A percentile compares a stretch with the other conserved stretches of the same genome.
Conservation (phyloP, 495 filamentous ascomycete species). For the Melanomma pulvis-pyrius region DNA sequence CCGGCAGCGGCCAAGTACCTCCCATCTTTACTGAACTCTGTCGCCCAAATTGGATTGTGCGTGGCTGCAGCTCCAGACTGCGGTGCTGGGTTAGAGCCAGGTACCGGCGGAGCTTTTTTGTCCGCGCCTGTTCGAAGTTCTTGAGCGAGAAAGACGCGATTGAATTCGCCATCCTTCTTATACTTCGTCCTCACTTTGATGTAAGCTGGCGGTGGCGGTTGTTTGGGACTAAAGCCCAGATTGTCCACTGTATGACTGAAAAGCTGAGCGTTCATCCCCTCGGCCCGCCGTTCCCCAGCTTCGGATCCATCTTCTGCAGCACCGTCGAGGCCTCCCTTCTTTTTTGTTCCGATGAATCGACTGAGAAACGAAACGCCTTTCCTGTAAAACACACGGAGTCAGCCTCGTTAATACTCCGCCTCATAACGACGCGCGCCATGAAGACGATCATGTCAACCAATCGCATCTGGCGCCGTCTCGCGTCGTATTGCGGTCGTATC, state of each 20-base stretch:
- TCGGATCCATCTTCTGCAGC: conserved; percentile 72
- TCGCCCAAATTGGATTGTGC: conserved; percentile 78
- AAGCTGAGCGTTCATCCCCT: conserved; percentile 79
- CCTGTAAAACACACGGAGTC: conserved; percentile 51
- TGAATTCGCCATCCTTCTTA: conserved; percentile 83
- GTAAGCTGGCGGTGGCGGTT: conserved; percentile 89
- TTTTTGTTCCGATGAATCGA: conserved; percentile 80
- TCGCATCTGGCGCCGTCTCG: neutral
- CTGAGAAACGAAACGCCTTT: conserved; percentile 92
- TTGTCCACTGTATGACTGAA: conserved; percentile 75
- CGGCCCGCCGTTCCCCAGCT: conserved; percentile 65
- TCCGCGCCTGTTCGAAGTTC: conserved; percentile 58
- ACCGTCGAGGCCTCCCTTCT: conserved; percentile 62
- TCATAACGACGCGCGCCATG: conserved; percentile 1
- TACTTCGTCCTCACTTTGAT: conserved; percentile 79
- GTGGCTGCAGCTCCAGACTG: conserved; percentile 31
- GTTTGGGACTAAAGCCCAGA: conserved; percentile 79
- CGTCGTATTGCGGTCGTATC: neutral
- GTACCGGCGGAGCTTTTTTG: conserved; percentile 26
- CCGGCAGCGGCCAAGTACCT: conserved; percentile 88
- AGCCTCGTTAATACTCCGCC: conserved; percentile 26
- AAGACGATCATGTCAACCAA: neutral
- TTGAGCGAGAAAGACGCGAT: conserved; percentile 87
- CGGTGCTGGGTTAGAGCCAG: conserved; percentile 26
- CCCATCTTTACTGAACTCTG: conserved; percentile 91